A percentile compares a stretch with the other conserved stretches of the same genome.
These are phyloP conservation scores for Cercospora zeina DNA, from an alignment of 2,329 filamentous ascomycete species.

Conservation along the genomic window DNA sequence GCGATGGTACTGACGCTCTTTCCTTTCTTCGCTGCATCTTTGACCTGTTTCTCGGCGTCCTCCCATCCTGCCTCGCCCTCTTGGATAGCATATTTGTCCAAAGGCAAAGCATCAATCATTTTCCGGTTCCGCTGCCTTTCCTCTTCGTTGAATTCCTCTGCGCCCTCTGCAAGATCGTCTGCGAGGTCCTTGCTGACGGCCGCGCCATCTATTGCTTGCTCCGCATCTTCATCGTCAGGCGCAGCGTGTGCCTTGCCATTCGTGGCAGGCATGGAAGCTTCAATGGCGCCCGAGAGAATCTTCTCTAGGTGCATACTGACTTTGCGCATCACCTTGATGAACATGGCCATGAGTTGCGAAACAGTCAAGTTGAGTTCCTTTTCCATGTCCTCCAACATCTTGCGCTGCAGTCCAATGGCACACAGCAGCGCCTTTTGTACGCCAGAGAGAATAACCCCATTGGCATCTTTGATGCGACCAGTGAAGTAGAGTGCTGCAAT, in stretches of 20 bases:
- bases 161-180: constrained; percentile 82
- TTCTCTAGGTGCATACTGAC: constrained; percentile 74
- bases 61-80: constrained; percentile 56
- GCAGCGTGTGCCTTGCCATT: constrained; percentile 38
- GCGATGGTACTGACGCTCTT: constrained; percentile 66
- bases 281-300: constrained; percentile 69
- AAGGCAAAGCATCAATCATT: constrained; percentile 83
- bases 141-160: constrained; percentile 66
- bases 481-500: constrained; percentile 84
- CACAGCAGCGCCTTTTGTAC: constrained; percentile 84
- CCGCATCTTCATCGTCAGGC: constrained; percentile 31
- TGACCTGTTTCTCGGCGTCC: constrained; percentile 72
- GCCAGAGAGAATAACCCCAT: constrained; percentile 67
- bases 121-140: constrained; percentile 79
- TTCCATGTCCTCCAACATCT: constrained; percentile 77
- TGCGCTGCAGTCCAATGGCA: constrained; percentile 87
- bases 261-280: constrained; percentile 47
- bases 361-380: constrained; percentile 72
- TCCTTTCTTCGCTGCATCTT: constrained; percentile 47
- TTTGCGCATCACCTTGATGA: constrained; percentile 93
- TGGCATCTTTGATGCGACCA: constrained; percentile 58
- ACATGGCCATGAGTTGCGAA: constrained; percentile 89
- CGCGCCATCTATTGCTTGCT: constrained; percentile 52
- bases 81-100: constrained; percentile 72
- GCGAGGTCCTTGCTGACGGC: constrained; percentile 60